Base-by-base conservation (phyloP, 2,329 filamentous ascomycete species). In the Ceratocystiopsis sp. region DNA sequence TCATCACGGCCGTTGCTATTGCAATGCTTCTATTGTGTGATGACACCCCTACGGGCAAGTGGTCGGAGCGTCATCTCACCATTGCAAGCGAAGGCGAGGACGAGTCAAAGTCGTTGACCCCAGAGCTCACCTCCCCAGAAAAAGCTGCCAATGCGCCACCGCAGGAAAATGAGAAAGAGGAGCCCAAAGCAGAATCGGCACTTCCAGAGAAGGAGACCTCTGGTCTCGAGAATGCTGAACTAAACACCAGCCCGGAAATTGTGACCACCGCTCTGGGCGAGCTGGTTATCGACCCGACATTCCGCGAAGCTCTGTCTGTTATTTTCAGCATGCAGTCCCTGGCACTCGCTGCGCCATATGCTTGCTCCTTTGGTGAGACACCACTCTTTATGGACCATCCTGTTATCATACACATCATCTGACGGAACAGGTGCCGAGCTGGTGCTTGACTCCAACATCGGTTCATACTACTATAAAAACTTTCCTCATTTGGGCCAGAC, bases 41-140 rank as follows among this genome's bases (percentile, higher is more conserved):
- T 2, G 86, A 94, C 54, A 87, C 83, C 0, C 86, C 86, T 0
- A 81, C 75, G 0, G 85, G 86, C 33, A 78, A 75, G 51, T 93
- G 86, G 85, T 72, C 73, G 10, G 79, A 89, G 37, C 75, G 84
- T 32, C 68, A 75, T 41, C 63, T 73, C 40, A 69, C 68, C 19
- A 7, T 21, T 21, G 19, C 19, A 21, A 21, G 19, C 19, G 19
- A 21, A 21, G 19, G 19, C 3, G 63, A 73, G 44, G 66, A 72
- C 49, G 71, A 66, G 37, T n/a, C 37, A 7, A 21, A 4, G 29
- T 29, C 37, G 4, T 8, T 19, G 14, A 7, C 19, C 14, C 9
- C 18, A 1, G 35, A n/a, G 33, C 15, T 34, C 33, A 29, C 37
- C 8, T 3, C 10, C n/a, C n/a, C n/a, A n/a, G n/a, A n/a, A n/a